Percentiles rank a stretch among this genome's conserved stretches.
phyloP scores from a whole-genome alignment of 2,329 filamentous ascomycete genomes.

The Amphichorda felina region DNA sequence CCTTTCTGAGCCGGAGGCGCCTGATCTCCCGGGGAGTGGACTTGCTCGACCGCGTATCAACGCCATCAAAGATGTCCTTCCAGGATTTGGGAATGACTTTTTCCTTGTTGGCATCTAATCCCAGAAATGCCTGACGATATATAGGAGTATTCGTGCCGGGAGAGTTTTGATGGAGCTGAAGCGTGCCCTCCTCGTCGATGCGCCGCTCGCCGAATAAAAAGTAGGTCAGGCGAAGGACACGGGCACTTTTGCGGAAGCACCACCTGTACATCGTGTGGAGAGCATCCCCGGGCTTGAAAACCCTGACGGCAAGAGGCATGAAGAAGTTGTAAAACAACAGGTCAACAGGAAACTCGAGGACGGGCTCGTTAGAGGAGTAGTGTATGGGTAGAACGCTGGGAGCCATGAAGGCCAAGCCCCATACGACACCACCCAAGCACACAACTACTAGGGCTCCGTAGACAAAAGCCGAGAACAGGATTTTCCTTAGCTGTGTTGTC shows the following conservation, averaged over 20 bases:
- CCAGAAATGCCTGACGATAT: slow-evolving; percentile 33
- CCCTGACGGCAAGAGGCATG: slow-evolving; percentile 75
- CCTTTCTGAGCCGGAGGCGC: slow-evolving; percentile 26
- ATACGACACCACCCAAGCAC: slow-evolving; percentile 90
- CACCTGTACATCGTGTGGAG: slow-evolving; percentile 81
- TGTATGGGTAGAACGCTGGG: slow-evolving; percentile 74
- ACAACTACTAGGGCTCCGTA: slow-evolving; percentile 89
- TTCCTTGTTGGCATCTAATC: slow-evolving; percentile 27
- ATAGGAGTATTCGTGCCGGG: slow-evolving; percentile 18
- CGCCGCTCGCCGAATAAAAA: slow-evolving; percentile 84
- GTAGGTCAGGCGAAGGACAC: slow-evolving; percentile 69
- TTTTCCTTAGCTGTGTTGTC: slow-evolving; percentile 87
- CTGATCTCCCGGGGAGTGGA: slow-evolving; percentile 21
- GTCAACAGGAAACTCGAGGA: slow-evolving; percentile 89
- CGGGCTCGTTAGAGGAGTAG: slow-evolving; percentile 85
- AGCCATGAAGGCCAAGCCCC: slow-evolving; percentile 63
- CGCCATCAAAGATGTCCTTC: slow-evolving; percentile 39
- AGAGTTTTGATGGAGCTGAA: slow-evolving; percentile 31
- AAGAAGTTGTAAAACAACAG: slow-evolving; percentile 94
- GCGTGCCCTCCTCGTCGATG: slow-evolving; percentile 68
- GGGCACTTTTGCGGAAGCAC: slow-evolving; percentile 89
- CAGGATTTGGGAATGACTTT: slow-evolving; percentile 43
- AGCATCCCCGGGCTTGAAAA: slow-evolving; percentile 75
- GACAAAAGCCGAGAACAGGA: slow-evolving; percentile 88
- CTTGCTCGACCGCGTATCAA: slow-evolving; percentile 27